Percentiles rank a stretch among this genome's conserved stretches.
phyloP scores from a whole-genome alignment of 257 asterid genomes.

The Euphrasia confusa region DNA sequence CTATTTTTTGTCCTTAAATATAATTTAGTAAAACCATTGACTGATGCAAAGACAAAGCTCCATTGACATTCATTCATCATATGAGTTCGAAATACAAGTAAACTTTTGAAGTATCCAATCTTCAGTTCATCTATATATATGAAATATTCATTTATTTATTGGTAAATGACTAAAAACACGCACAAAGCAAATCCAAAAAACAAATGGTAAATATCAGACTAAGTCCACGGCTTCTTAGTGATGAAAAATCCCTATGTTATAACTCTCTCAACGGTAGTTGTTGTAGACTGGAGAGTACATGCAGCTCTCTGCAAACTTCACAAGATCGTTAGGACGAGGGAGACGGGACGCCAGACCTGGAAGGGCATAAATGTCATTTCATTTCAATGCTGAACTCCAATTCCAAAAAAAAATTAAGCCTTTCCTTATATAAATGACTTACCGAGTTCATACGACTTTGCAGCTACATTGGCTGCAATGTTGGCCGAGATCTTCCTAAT shows the following conservation, averaged over 20 bases:
- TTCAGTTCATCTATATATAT: no score
- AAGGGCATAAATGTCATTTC: constrained; percentile 26
- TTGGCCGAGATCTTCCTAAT: constrained; percentile 83
- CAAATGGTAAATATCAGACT: background rate
- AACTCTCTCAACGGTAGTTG: constrained; percentile 44
- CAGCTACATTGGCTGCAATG: constrained; percentile 92
- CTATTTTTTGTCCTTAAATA: no score
- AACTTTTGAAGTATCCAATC: no score
- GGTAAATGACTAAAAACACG: no score
- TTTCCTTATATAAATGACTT: constrained; percentile 19
- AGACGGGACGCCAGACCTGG: constrained; percentile 81
- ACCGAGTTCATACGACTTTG: constrained; percentile 92
- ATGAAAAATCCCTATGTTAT: background rate
- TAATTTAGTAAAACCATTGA: no score
- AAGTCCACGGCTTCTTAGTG: background rate
- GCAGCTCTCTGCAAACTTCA: constrained; percentile 79
- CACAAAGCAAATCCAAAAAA: background rate
- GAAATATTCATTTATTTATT: no score
- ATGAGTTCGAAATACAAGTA: no score
- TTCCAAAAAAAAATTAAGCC: background rate
- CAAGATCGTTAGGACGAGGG: constrained; percentile 80
- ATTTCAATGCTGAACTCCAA: background rate
- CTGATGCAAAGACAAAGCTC: no score
- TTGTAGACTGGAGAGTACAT: constrained; percentile 88
- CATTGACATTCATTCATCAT: no score